Evolutionary conservation across 2,329 filamentous ascomycete genomes (phyloP).

Genomic region (Coniochaeta prunicola): DNA sequence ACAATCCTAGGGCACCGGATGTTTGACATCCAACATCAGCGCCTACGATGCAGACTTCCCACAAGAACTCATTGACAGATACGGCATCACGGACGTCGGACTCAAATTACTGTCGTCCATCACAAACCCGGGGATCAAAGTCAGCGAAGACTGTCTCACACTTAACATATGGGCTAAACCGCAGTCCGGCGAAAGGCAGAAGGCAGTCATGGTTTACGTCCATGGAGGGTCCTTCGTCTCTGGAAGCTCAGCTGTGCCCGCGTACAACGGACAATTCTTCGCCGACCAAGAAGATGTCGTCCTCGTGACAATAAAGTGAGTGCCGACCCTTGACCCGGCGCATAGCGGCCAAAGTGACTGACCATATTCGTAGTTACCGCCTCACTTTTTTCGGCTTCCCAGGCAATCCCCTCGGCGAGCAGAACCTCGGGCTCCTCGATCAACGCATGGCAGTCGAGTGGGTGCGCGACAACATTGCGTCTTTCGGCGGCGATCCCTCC

Average conservation of each 20-base stretch:
- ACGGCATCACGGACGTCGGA: constrained; percentile 18
- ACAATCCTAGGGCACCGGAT: constrained; percentile 1
- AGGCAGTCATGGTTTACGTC: constrained; percentile 29
- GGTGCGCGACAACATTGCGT: constrained; percentile 35
- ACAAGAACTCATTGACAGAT: constrained; percentile 15
- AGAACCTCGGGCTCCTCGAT: constrained; percentile 41
- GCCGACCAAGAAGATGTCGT: constrained; percentile 34
- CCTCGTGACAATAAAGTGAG: constrained; percentile 34
- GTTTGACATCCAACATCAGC: constrained; percentile 6
- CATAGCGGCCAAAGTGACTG: background rate
- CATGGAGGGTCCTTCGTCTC: constrained; percentile 25
- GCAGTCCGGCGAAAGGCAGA: constrained; percentile 14
- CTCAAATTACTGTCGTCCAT: constrained; percentile 15
- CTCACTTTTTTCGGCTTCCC: constrained; percentile 35
- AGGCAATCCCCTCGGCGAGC: constrained; percentile 16
- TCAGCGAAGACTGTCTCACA: constrained; percentile 28
- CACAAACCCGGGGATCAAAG: constrained; percentile 15
- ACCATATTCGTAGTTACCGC: constrained; percentile 24
- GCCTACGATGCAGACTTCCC: constrained; percentile 14
- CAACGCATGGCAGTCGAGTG: constrained; percentile 42
- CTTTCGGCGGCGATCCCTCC: constrained; percentile 35
- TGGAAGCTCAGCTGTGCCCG: constrained; percentile 24
- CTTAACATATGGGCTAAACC: constrained; percentile 31
- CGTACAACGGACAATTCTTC: constrained; percentile 35
- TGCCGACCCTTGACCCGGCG: background rate